Percentiles rank a stretch among this genome's conserved stretches.
These are phyloP conservation scores for Citrus reticulata DNA, from an alignment of 345 rosid genomes.

Conservation along the genomic window DNA sequence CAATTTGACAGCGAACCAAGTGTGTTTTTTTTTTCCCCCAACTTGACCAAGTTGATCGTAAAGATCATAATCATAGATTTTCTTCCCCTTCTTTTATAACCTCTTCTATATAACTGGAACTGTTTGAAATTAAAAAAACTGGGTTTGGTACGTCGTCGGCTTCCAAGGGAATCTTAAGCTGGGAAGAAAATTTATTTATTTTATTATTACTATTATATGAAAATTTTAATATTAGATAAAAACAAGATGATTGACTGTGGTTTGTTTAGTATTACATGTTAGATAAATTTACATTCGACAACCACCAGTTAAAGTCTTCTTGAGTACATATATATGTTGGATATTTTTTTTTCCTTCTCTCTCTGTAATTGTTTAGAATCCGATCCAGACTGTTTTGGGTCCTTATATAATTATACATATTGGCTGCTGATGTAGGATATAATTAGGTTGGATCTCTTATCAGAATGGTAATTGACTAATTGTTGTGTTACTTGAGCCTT, in stretches of 20 bases:
- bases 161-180: background rate
- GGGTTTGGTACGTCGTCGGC: background rate
- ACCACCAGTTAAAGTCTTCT: too few relatives aligned
- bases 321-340: too few relatives aligned
- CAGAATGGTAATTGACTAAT: background rate
- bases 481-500: background rate
- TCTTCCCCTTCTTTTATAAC: background rate
- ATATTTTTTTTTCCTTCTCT: too few relatives aligned
- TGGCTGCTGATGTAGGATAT: too few relatives aligned
- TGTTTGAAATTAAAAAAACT: background rate
- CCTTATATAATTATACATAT: too few relatives aligned
- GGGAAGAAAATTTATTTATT: background rate
- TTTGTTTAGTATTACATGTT: background rate
- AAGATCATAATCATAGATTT: too few relatives aligned
- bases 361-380: too few relatives aligned
- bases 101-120: background rate
- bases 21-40: too few relatives aligned
- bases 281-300: too few relatives aligned
- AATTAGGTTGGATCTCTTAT: too few relatives aligned
- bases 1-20: background rate
- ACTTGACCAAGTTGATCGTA: background rate
- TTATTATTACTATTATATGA: too few relatives aligned
- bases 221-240: background rate
- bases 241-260: background rate
- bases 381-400: too few relatives aligned